Evolutionary conservation across 495 filamentous ascomycete species (phyloP).

Genomic region (Penicillium cosmopolitanum): DNA sequence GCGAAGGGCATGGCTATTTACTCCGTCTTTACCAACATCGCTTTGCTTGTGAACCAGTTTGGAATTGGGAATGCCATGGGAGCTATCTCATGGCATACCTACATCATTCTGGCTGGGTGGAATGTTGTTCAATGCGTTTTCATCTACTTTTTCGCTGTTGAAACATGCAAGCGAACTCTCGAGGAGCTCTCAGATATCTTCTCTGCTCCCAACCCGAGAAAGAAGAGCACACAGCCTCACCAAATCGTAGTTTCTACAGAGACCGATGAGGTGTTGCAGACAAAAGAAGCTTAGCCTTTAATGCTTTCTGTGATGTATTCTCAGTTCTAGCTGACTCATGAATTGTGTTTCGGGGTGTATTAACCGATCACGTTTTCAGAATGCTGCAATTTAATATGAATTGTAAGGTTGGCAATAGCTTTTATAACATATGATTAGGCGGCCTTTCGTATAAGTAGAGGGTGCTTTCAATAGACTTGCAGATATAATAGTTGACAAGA

Average conservation of each 20-base stretch:
- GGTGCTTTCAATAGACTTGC: too few species aligned
- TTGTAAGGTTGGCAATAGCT: too few species aligned
- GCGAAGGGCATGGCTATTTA: constrained; percentile 67
- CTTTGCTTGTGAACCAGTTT: constrained; percentile 46
- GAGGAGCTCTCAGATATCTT: constrained; percentile 73
- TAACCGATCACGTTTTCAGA: too few species aligned
- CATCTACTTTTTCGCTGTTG: constrained; percentile 70
- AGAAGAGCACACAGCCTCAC: constrained; percentile 65
- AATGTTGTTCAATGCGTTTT: constrained; percentile 53
- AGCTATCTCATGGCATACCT: constrained; percentile 55
- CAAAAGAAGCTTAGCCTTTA: constrained; percentile 1
- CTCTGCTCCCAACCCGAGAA: constrained; percentile 50
- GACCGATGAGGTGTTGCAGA: constrained; percentile 6
- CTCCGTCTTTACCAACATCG: constrained; percentile 38
- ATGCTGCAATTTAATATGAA: too few species aligned
- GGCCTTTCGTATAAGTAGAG: too few species aligned
- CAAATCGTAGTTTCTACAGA: not conserved
- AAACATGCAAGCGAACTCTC: constrained; percentile 69
- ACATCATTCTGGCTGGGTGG: constrained; percentile 66
- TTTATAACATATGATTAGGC: too few species aligned
- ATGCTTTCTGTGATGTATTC: too few species aligned
- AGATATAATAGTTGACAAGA: too few species aligned
- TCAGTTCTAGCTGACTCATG: too few species aligned
- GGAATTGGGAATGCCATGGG: constrained; percentile 33
- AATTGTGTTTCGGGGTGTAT: too few species aligned